These are phyloP conservation scores for Rhizophagus clarus DNA, from an alignment of 192 early-diverging fungal species.

Conservation along the genomic window DNA sequence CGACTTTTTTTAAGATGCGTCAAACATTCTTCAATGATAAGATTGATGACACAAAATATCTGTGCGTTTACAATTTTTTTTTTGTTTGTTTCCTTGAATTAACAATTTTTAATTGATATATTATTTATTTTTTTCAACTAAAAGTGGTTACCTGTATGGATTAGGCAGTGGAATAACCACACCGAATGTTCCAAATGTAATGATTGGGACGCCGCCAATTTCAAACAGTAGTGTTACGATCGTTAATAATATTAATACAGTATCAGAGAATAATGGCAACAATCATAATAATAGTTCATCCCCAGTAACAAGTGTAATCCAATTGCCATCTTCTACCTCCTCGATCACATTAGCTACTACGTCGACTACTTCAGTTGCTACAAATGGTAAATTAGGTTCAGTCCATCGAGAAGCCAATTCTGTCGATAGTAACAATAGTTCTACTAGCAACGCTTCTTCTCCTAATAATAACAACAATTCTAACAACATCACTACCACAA, in stretches of 20 bases:
- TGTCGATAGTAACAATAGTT: conserved; percentile 6
- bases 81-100: neutral
- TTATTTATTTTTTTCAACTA: neutral
- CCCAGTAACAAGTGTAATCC: neutral
- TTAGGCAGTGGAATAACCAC: conserved; percentile 36
- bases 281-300: conserved; percentile 4
- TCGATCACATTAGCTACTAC: neutral
- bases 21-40: conserved; percentile 95
- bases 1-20: conserved; percentile 98
- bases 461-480: neutral
- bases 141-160: conserved; percentile 55
- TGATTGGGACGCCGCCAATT: neutral
- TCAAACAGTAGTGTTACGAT: neutral
- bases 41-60: conserved; percentile 92
- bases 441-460: conserved; percentile 1
- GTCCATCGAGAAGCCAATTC: neutral
- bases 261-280: conserved; percentile 16
- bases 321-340: neutral
- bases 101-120: neutral
- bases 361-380: neutral
- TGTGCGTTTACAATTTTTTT: conserved; percentile 48
- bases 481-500: neutral
- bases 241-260: neutral
- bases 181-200: conserved; percentile 12
- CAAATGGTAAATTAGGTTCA: conserved; percentile 20